These are phyloP conservation scores for Begonia masoniana DNA, from an alignment of 306 rosid species.

Conservation along the genomic window DNA sequence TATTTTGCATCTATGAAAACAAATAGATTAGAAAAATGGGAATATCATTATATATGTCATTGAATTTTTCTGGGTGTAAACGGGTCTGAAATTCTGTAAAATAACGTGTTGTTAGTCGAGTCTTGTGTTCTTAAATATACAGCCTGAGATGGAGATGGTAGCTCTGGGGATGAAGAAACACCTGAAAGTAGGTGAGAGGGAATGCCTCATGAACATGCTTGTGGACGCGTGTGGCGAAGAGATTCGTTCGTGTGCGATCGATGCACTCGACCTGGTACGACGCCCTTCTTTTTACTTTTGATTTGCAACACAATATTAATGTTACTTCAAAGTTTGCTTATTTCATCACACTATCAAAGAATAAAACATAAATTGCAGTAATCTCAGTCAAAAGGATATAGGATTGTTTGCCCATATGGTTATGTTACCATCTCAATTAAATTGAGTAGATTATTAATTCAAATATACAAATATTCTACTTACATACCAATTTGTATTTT, in stretches of 20 bases:
- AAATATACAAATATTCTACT: no score
- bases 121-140: conserved; percentile 10
- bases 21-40: neutral
- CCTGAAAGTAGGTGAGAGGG: conserved; percentile 60
- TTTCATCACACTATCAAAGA: no score
- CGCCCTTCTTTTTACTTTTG: conserved; percentile 1
- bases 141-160: conserved; percentile 99
- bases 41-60: neutral
- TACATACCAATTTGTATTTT: no score
- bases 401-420: no score
- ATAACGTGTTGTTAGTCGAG: no score
- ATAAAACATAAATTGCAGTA: no score
- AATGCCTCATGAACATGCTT: conserved; percentile 57
- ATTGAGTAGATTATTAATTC: no score
- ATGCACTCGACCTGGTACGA: conserved; percentile 81
- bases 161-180: conserved; percentile 68
- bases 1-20: neutral
- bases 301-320: no score
- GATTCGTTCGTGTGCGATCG: conserved; percentile 47
- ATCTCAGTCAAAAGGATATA: no score
- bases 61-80: neutral
- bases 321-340: no score
- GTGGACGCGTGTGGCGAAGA: conserved; percentile 48
- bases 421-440: no score
- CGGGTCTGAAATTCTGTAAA: neutral